phyloP scores from a whole-genome alignment of 2,329 filamentous ascomycete species.

The Hymenoscyphus occultus region DNA sequence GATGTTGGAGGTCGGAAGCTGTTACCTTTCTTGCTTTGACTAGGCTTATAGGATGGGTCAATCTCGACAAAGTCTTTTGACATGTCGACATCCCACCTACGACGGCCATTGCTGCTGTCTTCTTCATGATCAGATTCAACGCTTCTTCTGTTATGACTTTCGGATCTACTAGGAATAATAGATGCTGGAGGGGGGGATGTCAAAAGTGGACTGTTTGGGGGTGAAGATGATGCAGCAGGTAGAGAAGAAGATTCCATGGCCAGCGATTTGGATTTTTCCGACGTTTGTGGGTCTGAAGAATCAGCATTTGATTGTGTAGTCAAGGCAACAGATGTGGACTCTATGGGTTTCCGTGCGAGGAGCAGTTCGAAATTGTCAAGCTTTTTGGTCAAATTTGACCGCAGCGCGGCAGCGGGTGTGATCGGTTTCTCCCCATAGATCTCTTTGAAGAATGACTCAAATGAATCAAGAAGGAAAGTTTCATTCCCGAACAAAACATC shows the following conservation, averaged over 20 bases:
- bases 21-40: not conserved
- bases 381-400: not conserved
- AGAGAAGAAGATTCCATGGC: not conserved
- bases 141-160: not conserved
- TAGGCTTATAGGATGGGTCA: constrained; percentile 19
- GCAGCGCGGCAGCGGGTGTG: not conserved
- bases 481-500: constrained; percentile 66
- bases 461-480: constrained; percentile 38
- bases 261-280: not conserved
- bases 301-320: not conserved
- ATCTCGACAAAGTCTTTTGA: constrained; percentile 46
- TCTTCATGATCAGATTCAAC: not conserved
- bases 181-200: not conserved
- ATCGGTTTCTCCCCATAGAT: constrained; percentile 29
- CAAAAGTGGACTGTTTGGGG: not conserved
- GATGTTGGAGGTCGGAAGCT: not conserved
- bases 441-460: constrained; percentile 31
- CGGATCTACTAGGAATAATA: not conserved
- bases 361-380: constrained; percentile 28
- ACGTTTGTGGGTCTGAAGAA: not conserved
- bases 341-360: constrained; percentile 23
- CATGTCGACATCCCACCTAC: constrained; percentile 41
- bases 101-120: not conserved
- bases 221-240: not conserved
- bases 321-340: not conserved